These are phyloP conservation scores for Saccharomyces hybrid DNA, from an alignment of 1,139 yeast genomes.

Conservation along the genomic window DNA sequence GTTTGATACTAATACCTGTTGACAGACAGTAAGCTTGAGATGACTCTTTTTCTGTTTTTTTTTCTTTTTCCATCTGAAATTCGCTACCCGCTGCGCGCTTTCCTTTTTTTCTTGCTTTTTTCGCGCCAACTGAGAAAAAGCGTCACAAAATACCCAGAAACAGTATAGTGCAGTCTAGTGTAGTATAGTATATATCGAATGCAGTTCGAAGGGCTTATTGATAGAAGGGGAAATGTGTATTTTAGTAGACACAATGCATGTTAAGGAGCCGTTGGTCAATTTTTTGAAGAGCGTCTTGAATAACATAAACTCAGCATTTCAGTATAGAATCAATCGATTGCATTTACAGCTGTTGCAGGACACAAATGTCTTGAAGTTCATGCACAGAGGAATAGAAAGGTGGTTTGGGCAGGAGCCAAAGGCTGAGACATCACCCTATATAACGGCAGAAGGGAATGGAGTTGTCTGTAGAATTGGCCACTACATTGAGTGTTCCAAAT, in stretches of 20 bases:
- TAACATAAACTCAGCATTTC: background rate
- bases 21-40: background rate
- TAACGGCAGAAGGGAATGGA: background rate
- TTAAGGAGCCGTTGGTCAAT: background rate
- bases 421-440: background rate
- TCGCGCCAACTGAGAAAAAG: background rate
- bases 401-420: background rate
- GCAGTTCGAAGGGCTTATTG: background rate
- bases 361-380: background rate
- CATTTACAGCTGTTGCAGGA: background rate
- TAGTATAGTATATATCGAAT: no score
- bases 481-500: background rate
- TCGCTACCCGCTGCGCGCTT: background rate
- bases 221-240: background rate
- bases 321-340: background rate
- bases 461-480: background rate
- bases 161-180: background rate
- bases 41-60: background rate
- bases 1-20: background rate
- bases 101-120: background rate
- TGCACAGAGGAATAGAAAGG: background rate
- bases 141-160: background rate
- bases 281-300: background rate
- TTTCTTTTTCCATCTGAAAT: background rate
- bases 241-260: background rate